Base-by-base conservation (phyloP, 2,329 filamentous ascomycete genomes). In the Colletotrichum nymphaeae region DNA sequence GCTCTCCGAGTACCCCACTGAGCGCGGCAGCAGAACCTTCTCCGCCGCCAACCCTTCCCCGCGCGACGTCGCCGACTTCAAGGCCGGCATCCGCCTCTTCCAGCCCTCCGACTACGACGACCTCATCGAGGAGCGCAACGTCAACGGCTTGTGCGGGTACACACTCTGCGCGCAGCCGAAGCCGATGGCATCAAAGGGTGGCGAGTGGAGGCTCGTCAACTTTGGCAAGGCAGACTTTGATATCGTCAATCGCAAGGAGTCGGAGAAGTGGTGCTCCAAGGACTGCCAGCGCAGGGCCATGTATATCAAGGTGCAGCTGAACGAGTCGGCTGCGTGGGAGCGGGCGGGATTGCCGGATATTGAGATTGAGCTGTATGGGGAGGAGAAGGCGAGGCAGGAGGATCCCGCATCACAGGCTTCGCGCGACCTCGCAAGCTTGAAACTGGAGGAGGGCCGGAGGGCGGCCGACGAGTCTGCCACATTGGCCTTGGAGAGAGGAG, bases 41-140 rank as follows among this genome's bases (percentile, higher is more conserved):
- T 81, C 81, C 16, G 80, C 93, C 9, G 83, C 88, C 2, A 83
- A 81, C 81, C 81, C 88, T 74, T 86, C 90, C 7, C 78, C 88
- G 1, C 81, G 88, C 37, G 95, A 98, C 80, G 88, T 88, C 1
- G 80, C 83, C 52, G 84, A 85, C 67, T 95, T 98, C 83, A 91
- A 92, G 77, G 79, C 86, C 4, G 88, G 90, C 46, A 84, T 98
- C 28, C 85, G 88, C 11, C 87, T 91, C 56, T 98, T 98, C 83
- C 94, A 96, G 80, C 94, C 95, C 1, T 88, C 89, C 66, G 96
- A 99, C 85, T 97, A 97, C 85, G 95, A 98, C 79, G 93, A 94
- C 76, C 86, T 98, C 63, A 92, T 98, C 73, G 89, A 93, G 76
- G 97, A 99, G 86, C 93, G 97, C 78, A 97, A 97, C 81, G 93